These are phyloP conservation scores for Endothia cerciana DNA, from an alignment of 2,329 filamentous ascomycete species.

Conservation along the genomic window DNA sequence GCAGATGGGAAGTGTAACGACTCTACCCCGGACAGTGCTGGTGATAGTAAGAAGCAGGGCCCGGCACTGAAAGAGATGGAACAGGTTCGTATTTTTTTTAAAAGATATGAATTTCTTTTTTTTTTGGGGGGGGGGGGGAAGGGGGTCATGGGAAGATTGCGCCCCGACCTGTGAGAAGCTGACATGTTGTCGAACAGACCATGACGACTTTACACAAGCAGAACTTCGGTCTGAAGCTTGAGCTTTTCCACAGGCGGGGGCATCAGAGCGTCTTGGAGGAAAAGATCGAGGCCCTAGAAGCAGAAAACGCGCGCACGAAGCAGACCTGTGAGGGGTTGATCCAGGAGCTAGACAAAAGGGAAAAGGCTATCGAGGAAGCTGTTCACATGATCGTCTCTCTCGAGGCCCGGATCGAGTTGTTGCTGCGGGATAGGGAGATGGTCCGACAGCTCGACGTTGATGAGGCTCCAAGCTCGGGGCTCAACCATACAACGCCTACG, in stretches of 20 bases:
- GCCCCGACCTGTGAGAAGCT: not conserved
- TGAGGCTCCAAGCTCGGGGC: conserved; percentile 39
- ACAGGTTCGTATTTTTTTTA: conserved; percentile 47
- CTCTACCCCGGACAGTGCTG: conserved; percentile 47
- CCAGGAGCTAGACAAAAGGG: conserved; percentile 63
- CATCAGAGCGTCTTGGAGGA: conserved; percentile 63
- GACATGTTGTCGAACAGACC: conserved; percentile 46
- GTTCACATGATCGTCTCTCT: conserved; percentile 70
- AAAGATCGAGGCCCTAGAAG: conserved; percentile 58
- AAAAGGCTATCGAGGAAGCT: conserved; percentile 72
- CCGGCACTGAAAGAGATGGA: conserved; percentile 72
- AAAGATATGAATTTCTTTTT: too few species aligned
- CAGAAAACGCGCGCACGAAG: conserved; percentile 55
- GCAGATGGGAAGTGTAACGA: conserved; percentile 45
- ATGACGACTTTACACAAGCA: conserved; percentile 73
- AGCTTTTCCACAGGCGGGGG: conserved; percentile 71
- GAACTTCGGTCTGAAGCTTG: conserved; percentile 77
- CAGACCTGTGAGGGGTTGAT: conserved; percentile 62
- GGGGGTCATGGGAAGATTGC: too few species aligned
- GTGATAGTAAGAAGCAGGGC: conserved; percentile 52
- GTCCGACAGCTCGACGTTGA: conserved; percentile 54
- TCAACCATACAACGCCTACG: conserved; percentile 36
- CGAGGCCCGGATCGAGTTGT: conserved; percentile 61
- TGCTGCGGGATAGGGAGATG: conserved; percentile 58
- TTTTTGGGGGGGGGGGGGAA: too few species aligned